These are phyloP conservation scores for Verticillium isaacii DNA, from an alignment of 2,329 filamentous ascomycete genomes.

Conservation along the genomic window DNA sequence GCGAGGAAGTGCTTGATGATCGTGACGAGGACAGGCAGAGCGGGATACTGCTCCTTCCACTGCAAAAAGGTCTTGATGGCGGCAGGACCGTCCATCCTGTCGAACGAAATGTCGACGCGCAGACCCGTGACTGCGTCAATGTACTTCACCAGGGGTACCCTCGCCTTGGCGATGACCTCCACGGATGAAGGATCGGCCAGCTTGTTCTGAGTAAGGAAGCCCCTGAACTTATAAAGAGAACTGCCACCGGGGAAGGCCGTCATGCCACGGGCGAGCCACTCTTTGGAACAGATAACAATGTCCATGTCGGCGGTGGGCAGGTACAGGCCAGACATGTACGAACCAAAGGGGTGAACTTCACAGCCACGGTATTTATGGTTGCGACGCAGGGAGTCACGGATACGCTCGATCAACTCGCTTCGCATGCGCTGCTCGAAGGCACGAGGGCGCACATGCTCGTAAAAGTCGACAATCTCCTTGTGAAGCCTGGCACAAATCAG, in stretches of 20 bases:
- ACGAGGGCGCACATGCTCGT: conserved; percentile 74
- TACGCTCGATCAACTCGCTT: conserved; percentile 63
- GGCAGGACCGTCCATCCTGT: conserved; percentile 76
- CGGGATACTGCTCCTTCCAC: conserved; percentile 77
- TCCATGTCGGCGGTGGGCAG: conserved; percentile 84
- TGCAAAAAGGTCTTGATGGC: conserved; percentile 75
- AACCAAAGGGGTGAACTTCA: conserved; percentile 77
- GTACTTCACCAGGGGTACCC: conserved; percentile 90
- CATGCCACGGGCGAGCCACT: conserved; percentile 29
- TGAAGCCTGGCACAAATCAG: conserved; percentile 57
- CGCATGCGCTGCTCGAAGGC: conserved; percentile 75
- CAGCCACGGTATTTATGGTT: conserved; percentile 52
- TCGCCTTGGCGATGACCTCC: conserved; percentile 68
- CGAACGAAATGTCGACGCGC: conserved; percentile 90
- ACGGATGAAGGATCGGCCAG: conserved; percentile 57
- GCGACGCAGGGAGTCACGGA: conserved; percentile 55
- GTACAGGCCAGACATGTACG: conserved; percentile 78
- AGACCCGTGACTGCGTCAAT: conserved; percentile 72
- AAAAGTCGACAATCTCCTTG: conserved; percentile 87
- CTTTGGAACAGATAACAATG: conserved; percentile 66
- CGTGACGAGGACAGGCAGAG: conserved; percentile 81
- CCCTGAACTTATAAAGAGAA: conserved; percentile 58
- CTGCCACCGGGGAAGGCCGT: conserved; percentile 46
- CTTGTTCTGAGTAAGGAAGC: conserved; percentile 48
- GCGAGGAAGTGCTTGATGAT: conserved; percentile 88